phyloP scores from a whole-genome alignment of 768 basidiomycete genomes.

The Kwoniella dejecticola region DNA sequence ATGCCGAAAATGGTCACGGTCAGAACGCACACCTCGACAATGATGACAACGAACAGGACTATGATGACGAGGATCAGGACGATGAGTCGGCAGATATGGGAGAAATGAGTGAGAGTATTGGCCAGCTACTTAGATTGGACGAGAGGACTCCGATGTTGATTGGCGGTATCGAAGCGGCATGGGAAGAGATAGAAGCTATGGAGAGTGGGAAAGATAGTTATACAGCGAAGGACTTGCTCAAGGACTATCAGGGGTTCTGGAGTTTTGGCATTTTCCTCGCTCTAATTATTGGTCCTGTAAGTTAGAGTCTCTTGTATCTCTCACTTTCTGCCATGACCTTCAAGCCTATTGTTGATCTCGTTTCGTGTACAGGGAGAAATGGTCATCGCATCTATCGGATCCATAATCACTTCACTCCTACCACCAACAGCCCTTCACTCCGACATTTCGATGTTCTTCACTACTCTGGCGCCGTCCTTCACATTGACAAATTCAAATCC shows the following conservation, averaged over 20 bases:
- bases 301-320: conserved; percentile 14
- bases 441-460: not conserved
- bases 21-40: conserved; percentile 7
- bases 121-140: conserved; percentile 44
- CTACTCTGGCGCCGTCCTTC: not conserved
- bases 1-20: conserved; percentile 3
- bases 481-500: conserved; percentile 13
- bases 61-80: not conserved
- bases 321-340: not conserved
- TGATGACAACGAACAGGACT: conserved; percentile 1
- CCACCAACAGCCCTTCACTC: conserved; percentile 23
- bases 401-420: conserved; percentile 52
- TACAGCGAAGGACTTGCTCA: conserved; percentile 40
- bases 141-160: conserved; percentile 53
- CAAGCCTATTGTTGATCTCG: not conserved
- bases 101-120: conserved; percentile 23
- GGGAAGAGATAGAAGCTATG: conserved; percentile 44
- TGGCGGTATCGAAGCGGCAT: conserved; percentile 52
- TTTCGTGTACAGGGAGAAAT: conserved; percentile 47
- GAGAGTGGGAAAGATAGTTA: conserved; percentile 43
- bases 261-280: conserved; percentile 50
- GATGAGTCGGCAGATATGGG: conserved; percentile 3
- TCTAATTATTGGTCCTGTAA: conserved; percentile 54
- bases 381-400: conserved; percentile 52
- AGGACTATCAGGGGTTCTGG: conserved; percentile 53